A percentile compares a stretch with the other conserved stretches of the same genome.
phyloP scores from a whole-genome alignment of 352 stramenopile genomes.

The Globisporangium paroecandrum region DNA sequence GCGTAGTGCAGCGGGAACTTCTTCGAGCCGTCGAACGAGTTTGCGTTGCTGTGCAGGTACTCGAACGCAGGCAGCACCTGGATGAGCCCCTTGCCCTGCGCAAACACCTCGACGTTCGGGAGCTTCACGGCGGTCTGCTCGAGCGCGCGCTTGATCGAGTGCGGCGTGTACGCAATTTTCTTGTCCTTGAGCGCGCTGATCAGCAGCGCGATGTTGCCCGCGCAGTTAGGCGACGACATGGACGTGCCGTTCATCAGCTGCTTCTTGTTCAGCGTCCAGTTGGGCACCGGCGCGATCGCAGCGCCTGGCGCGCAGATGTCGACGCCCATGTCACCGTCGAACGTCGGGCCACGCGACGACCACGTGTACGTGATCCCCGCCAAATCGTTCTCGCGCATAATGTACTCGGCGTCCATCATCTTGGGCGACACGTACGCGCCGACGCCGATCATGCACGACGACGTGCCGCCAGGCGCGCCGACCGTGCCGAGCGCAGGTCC shows the following conservation, averaged over 20 bases:
- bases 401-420: slow-evolving; percentile 94
- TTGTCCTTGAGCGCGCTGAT: slow-evolving; percentile 88
- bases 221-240: slow-evolving; percentile 95
- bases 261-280: slow-evolving; percentile 95
- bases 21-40: slow-evolving; percentile 59
- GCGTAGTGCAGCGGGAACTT: slow-evolving; percentile 59
- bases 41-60: slow-evolving; percentile 45
- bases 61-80: slow-evolving; percentile 78
- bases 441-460: slow-evolving; percentile 88
- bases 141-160: slow-evolving; percentile 85
- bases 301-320: slow-evolving; percentile 92
- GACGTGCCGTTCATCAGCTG: slow-evolving; percentile 97
- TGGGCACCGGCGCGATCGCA: slow-evolving; percentile 92
- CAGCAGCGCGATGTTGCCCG: slow-evolving; percentile 91
- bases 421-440: slow-evolving; percentile 93
- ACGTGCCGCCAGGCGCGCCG: slow-evolving; percentile 89
- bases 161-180: slow-evolving; percentile 78
- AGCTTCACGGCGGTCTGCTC: slow-evolving; percentile 79
- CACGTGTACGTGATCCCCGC: slow-evolving; percentile 87
- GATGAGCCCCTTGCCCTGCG: slow-evolving; percentile 78
- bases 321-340: slow-evolving; percentile 90
- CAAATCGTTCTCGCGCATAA: slow-evolving; percentile 71
- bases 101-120: slow-evolving; percentile 63
- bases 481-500: slow-evolving; percentile 94
- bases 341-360: slow-evolving; percentile 89